Evolutionary conservation across 371 early-diverging fungal genomes (phyloP).

Genomic region (Syncephalastrum contaminatum): DNA sequence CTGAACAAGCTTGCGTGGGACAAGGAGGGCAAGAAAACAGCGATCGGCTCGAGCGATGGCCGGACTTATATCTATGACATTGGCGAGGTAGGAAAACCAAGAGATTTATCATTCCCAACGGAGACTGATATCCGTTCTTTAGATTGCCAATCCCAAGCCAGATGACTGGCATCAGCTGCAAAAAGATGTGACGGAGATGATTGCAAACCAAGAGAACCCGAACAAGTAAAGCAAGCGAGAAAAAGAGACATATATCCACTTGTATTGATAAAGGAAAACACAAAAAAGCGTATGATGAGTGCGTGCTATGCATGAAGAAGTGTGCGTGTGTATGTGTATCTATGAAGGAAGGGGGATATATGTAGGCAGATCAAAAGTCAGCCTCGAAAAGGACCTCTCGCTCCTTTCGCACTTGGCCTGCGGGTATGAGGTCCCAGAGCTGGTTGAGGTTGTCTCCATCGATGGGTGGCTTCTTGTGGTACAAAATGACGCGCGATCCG

Average conservation of each 20-base stretch:
- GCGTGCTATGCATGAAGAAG: too few relatives aligned
- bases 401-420: slow-evolving; percentile 39
- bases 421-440: slow-evolving; percentile 47
- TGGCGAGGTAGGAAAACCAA: slow-evolving; percentile 68
- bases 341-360: too few relatives aligned
- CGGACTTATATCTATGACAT: slow-evolving; percentile 87
- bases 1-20: slow-evolving; percentile 94
- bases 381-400: slow-evolving; percentile 50
- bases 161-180: slow-evolving; percentile 75
- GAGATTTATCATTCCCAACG: not conserved
- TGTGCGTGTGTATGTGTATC: too few relatives aligned
- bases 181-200: slow-evolving; percentile 66
- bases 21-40: slow-evolving; percentile 80
- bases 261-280: too few relatives aligned
- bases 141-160: slow-evolving; percentile 58
- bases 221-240: slow-evolving; percentile 8
- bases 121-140: slow-evolving; percentile 2
- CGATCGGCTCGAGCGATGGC: slow-evolving; percentile 88
- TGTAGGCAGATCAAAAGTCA: slow-evolving; percentile 13
- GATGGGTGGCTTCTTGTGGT: slow-evolving; percentile 29
- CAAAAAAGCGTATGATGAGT: too few relatives aligned
- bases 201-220: slow-evolving; percentile 52
- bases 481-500: slow-evolving; percentile 36
- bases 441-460: slow-evolving; percentile 29
- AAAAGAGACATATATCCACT: too few relatives aligned